Evolutionary conservation across 2,329 filamentous ascomycete genomes (phyloP), one percentile per base, ranked within the genome.

Genomic region (Zymoseptoria ardabiliae): DNA sequence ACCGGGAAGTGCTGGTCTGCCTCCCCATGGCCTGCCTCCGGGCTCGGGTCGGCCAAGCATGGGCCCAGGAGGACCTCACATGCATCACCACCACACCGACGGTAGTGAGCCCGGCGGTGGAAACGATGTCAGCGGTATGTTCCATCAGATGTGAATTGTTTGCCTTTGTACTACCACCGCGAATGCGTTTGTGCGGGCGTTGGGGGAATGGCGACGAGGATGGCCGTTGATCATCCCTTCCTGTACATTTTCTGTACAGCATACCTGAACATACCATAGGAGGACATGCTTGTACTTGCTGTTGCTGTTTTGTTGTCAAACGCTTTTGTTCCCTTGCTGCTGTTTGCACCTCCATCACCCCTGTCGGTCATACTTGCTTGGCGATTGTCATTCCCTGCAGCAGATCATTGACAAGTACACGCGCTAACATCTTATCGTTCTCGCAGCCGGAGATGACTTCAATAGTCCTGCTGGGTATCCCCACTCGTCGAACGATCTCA

Each of bases 101-200:
- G 87, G 85, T 72, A 81, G 79, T 73, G 81, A 81, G 69, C 83
- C 84, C 73, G 82, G 84, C 76, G 85, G 84, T 77, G 82, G 65
- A 20, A 62, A 82, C 72, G 91, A 86, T 75, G 82, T 94, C 85
- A 91, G 91, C 86, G 91, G 91, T 96, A 96, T 95, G 91, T 96
- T 92, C 82, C 88, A 91, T 83, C 89, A 91, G 82, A 90, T 94
- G 87, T 94, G 85, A 65, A 65, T 62, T 61, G 60, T 59, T 61
- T 64, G 28, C 55, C 61, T 90, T 90, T 82, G 62, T 64, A 63
- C 60, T 62, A 69, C 65, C 66, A 68, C 57, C 61, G 60, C 56
- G 50, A 61, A 53, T 56, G 58, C 59, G 57, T 67, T 61, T 56
- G 52, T 58, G 25, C 62, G 61, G 56, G 62, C n/a, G 35, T 64